Evolutionary conservation across 2,329 filamentous ascomycete species (phyloP), one percentile per base, ranked within the genome.

Genomic region (Sphaceloma murrayae): DNA sequence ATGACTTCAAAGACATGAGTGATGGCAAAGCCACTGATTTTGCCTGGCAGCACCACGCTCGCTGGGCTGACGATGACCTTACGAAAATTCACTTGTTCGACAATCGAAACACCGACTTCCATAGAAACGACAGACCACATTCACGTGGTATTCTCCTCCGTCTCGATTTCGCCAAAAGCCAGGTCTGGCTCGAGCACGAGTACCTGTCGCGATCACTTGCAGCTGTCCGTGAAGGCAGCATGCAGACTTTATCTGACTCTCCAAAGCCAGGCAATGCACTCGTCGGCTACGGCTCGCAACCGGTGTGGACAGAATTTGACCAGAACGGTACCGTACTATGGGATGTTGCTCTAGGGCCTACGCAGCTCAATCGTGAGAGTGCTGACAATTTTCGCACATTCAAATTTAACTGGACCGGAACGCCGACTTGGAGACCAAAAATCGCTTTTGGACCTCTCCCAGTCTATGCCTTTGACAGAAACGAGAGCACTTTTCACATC

Each of bases 201-300:
- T 45, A 30, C 31, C 14, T 22, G 19, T 21, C 11, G 5, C 38
- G 11, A 30, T 40, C 38, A 30, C 46, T 32, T 18, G 61, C 60
- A 3, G 64, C 66, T 47, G 67, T 60, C 49, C 72, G 63, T 7
- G 68, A 73, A 51, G 69, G 69, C 1, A 68, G 65, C 31, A 67
- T 71, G 19, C 74, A 79, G 49, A 53, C 73, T 1, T 61, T 78
- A 0, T 64, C 68, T 0, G 68, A 68, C 34, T 66, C 65, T n/a
- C 33, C 33, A 1, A 26, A 43, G 17, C 17, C 27, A 5, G 68
- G 67, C 18, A 72, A 75, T 45, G 66, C 69, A 2, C 55, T 78
- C 8, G 66, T 78, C 13, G 72, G 72, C 46, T 78, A 72, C 68
- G 74, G 75, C 3, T 53, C 62, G 27, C 53, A 57, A 13, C 55